Conservation (phyloP, 2,329 filamentous ascomycete species). For the Colletotrichum tropicicola region DNA sequence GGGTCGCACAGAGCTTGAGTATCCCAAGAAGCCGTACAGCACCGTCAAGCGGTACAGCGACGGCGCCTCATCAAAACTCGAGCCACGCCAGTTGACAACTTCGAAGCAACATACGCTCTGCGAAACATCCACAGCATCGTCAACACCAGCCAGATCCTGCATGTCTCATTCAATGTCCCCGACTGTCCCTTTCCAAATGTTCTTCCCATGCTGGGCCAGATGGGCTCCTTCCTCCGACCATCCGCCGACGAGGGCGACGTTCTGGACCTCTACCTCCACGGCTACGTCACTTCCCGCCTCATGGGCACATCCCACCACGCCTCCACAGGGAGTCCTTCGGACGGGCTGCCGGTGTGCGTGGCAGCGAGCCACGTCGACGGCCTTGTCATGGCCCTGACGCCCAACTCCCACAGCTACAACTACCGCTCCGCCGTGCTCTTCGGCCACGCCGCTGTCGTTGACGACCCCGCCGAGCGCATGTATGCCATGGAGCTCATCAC, state of each 20-base stretch:
- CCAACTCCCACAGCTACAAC: constrained; percentile 85
- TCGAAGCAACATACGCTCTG: constrained; percentile 74
- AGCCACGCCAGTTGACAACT: background rate
- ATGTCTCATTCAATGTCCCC: constrained; percentile 78
- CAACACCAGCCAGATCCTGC: constrained; percentile 77
- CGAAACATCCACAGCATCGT: constrained; percentile 79
- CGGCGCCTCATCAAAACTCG: constrained; percentile 55
- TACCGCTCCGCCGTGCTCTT: constrained; percentile 85
- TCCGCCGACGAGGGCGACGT: constrained; percentile 69
- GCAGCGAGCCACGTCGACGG: constrained; percentile 81
- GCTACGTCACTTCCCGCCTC: constrained; percentile 82
- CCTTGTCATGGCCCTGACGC: constrained; percentile 80
- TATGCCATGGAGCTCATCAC: constrained; percentile 85
- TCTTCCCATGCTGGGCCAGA: constrained; percentile 87
- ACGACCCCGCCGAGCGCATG: constrained; percentile 73
- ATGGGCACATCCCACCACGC: constrained; percentile 69
- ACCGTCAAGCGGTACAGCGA: constrained; percentile 73
- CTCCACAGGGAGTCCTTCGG: constrained; percentile 32
- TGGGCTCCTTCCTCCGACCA: constrained; percentile 75
- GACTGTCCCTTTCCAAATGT: constrained; percentile 77
- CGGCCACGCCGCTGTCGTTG: constrained; percentile 75
- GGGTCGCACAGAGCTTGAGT: constrained; percentile 58
- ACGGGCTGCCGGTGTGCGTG: constrained; percentile 76
- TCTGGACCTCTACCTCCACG: constrained; percentile 83
- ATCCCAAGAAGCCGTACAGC: constrained; percentile 71